Base-by-base conservation (phyloP, 2,329 filamentous ascomycete species). In the Parascedosporium putredinis region DNA sequence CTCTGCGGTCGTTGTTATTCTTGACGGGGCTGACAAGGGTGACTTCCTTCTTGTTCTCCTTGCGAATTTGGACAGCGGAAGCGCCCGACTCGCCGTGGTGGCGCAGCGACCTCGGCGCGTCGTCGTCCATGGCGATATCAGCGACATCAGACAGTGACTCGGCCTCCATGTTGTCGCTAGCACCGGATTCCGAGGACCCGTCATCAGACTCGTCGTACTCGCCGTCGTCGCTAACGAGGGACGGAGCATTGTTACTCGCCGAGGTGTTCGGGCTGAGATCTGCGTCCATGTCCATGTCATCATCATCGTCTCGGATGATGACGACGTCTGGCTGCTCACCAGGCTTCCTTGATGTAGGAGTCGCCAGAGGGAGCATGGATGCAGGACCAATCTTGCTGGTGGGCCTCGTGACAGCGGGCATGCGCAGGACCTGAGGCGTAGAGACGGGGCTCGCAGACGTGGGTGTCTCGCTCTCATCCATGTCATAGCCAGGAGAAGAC, bases 141-240 rank as follows among this genome's bases (percentile, higher is more conserved):
- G 78, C 74, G 34, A 82, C 72, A 57, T 82, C 78, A 9, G 76
- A 76, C 22, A 78, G 70, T 3, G 74, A 73, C 52, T 78, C 78
- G n/a, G 78, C 71, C 23, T 81, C 81, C 33, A 77, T 62, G 51
- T 68, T 71, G 45, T 80, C 76, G 50, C 73, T 77, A 49, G 69
- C 68, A 23, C 79, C 79, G 4, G 79, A 83, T 40, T 73, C 69
- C 3, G 74, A 75, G 3, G 79, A 84, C 43, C 73, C 75, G 52
- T 80, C 79, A 51, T 84, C 80, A 1, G 83, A 86, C 50, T 84
- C 82, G 56, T 86, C 84, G 58, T 85, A 87, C 61, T 88, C 85
- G 57, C 84, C 84, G 59, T 88, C 84, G 64, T 90, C 86, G 65
- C 84, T 88, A 60, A 89, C 84, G 45, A 90, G 73, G 57, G 84